phyloP scores from a whole-genome alignment of 2,329 filamentous ascomycete species.

The Penicillium decumbens region DNA sequence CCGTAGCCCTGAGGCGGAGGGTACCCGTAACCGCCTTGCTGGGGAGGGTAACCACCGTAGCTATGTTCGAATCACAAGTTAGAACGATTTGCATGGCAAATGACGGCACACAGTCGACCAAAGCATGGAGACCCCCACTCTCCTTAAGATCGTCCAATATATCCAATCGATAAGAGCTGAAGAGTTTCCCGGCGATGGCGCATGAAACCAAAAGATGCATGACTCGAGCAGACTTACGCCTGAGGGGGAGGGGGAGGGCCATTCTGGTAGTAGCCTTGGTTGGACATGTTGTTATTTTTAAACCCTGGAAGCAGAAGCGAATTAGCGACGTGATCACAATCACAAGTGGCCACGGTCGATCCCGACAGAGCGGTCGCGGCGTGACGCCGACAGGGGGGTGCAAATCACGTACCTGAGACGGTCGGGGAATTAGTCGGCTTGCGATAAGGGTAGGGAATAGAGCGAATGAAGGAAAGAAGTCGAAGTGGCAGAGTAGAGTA shows the following conservation, averaged over 20 bases:
- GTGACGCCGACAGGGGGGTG: neutral
- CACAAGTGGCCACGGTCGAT: neutral
- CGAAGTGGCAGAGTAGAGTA: neutral
- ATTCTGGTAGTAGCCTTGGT: conserved; percentile 39
- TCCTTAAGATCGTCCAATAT: neutral
- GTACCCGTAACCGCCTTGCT: neutral
- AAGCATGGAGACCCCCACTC: neutral
- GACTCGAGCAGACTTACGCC: conserved; percentile 12
- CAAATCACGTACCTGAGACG: neutral
- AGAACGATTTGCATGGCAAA: neutral
- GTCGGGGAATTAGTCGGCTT: conserved; percentile 1
- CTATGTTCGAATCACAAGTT: conserved; percentile 12
- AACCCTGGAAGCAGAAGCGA: neutral
- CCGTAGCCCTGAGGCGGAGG: conserved; percentile 18
- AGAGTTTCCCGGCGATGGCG: neutral
- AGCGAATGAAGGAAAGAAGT: conserved; percentile 2
- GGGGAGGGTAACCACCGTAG: conserved; percentile 23
- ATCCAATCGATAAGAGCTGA: neutral
- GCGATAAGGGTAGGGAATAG: conserved; percentile 1
- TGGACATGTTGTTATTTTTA: conserved; percentile 34
- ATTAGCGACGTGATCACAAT: conserved; percentile 7
- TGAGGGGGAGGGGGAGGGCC: conserved; percentile 17
- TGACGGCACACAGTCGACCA: neutral
- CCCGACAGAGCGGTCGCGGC: neutral
- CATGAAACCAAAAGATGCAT: neutral